Conservation (phyloP, 1,139 yeast genomes). For the Nematodospora anomalae region DNA sequence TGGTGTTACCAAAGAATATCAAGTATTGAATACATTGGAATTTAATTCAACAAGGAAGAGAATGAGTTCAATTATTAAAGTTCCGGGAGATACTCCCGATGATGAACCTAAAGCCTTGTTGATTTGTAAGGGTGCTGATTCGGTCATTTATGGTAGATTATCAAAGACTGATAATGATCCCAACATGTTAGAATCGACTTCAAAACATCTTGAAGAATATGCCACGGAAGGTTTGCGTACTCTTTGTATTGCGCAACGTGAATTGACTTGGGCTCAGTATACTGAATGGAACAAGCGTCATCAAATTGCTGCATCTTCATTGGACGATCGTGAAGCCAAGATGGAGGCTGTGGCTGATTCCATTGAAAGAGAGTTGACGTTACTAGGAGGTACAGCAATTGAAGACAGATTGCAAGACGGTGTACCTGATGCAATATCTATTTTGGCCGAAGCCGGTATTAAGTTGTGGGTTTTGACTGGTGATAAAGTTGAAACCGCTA, state of each 20-base stretch:
- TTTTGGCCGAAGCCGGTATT: constrained; percentile 49
- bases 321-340: constrained; percentile 43
- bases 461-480: constrained; percentile 55
- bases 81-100: constrained; percentile 35
- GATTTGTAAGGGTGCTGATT: constrained; percentile 52
- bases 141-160: constrained; percentile 44
- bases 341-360: constrained; percentile 51
- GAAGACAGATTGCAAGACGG: constrained; percentile 54
- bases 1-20: constrained; percentile 46
- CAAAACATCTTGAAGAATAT: constrained; percentile 42
- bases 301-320: constrained; percentile 42
- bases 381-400: constrained; percentile 54
- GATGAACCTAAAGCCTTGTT: constrained; percentile 42
- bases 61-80: constrained; percentile 88
- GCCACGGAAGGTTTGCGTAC: constrained; percentile 53
- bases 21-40: constrained; percentile 51
- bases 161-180: constrained; percentile 33
- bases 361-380: constrained; percentile 43
- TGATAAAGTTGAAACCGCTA: constrained; percentile 53
- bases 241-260: constrained; percentile 48
- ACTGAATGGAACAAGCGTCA: constrained; percentile 45
- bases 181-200: constrained; percentile 33
- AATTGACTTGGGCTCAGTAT: constrained; percentile 43
- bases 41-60: constrained; percentile 58
- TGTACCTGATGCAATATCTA: constrained; percentile 48